Evolutionary conservation across 129 eudicot species (phyloP).

Genomic region (Artemisia tridentata): DNA sequence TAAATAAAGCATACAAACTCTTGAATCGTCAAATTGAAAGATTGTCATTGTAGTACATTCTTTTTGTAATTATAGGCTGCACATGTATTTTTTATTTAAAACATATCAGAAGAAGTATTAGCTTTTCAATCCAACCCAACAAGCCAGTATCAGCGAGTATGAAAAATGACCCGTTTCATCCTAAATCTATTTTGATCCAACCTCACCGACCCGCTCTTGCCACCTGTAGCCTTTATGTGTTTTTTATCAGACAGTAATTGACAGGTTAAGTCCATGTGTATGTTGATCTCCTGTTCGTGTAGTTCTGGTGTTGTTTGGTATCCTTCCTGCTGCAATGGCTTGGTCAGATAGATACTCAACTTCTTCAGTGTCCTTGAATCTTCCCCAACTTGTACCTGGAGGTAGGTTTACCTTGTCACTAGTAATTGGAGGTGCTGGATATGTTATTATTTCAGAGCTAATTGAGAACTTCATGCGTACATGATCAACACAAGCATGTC

Average conservation of each 20-base stretch:
- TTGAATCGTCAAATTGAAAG: not conserved
- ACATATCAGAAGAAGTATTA: too few relatives aligned
- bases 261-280: not conserved
- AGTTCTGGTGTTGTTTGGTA: constrained; percentile 93
- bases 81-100: too few relatives aligned
- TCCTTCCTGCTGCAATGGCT: constrained; percentile 94
- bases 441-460: constrained; percentile 66
- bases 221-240: too few relatives aligned
- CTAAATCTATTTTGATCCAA: not conserved
- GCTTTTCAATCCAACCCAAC: too few relatives aligned
- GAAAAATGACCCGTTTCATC: too few relatives aligned
- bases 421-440: constrained; percentile 77
- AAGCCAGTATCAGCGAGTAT: too few relatives aligned
- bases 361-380: constrained; percentile 34
- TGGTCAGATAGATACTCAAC: constrained; percentile 85
- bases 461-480: constrained; percentile 53
- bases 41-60: not conserved
- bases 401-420: constrained; percentile 78
- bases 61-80: too few relatives aligned
- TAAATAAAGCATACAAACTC: not conserved
- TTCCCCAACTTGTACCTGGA: constrained; percentile 80
- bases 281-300: not conserved
- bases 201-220: too few relatives aligned
- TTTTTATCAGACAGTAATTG: too few relatives aligned
- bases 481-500: constrained; percentile 15